Conservation (phyloP, 176 grass and related monocot genomes). For the Leersia perrieri region DNA sequence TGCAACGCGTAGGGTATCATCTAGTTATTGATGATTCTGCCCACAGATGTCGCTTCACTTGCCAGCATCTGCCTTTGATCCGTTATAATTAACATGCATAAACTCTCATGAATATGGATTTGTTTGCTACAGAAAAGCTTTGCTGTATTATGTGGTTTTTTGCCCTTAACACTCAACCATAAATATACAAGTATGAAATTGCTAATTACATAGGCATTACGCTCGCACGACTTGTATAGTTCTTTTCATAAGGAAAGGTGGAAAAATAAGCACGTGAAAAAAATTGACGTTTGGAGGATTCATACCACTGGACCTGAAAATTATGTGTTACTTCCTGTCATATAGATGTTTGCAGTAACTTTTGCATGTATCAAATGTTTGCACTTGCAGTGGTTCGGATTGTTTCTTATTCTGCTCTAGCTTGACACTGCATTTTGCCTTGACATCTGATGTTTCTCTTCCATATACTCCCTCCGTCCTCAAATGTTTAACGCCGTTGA, state of each 20-base stretch:
- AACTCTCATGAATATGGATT: background rate
- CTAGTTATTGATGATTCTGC: slow-evolving; percentile 3
- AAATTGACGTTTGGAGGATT: background rate
- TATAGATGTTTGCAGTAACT: too few relatives aligned
- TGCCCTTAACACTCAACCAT: background rate
- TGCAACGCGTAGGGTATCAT: too few relatives aligned
- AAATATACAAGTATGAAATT: background rate
- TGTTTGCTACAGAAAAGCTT: background rate
- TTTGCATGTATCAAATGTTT: too few relatives aligned
- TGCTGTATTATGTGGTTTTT: background rate
- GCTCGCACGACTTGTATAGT: background rate
- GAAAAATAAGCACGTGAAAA: background rate
- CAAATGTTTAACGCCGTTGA: too few relatives aligned
- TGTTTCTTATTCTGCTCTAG: too few relatives aligned
- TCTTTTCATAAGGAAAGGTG: background rate
- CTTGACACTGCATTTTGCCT: too few relatives aligned
- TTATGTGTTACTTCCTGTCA: background rate
- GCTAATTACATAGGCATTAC: background rate
- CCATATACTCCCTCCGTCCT: too few relatives aligned
- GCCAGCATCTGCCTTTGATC: background rate
- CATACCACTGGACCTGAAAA: background rate
- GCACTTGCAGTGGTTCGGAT: too few relatives aligned
- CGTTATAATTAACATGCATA: background rate
- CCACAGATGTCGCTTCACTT: background rate
- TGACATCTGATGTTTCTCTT: too few relatives aligned